These are phyloP conservation scores for Poa pratensis DNA, from an alignment of 176 grass and related monocot genomes.

Conservation along the genomic window DNA sequence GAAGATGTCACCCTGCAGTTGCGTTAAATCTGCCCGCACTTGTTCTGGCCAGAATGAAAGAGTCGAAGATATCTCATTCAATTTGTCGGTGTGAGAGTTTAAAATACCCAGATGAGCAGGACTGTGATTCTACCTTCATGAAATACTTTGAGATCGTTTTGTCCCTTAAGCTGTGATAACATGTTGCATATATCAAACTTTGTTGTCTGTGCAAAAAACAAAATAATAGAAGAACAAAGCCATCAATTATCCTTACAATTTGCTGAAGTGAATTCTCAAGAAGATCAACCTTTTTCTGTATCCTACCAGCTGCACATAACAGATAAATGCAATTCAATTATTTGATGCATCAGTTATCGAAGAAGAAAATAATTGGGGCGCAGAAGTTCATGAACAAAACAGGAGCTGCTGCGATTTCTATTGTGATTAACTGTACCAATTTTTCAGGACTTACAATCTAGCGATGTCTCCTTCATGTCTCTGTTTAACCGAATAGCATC, in stretches of 20 bases:
- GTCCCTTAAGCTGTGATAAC: slow-evolving; percentile 65
- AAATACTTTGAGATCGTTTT: slow-evolving; percentile 70
- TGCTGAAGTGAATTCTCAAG: slow-evolving; percentile 72
- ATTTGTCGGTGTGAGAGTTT: slow-evolving; percentile 58
- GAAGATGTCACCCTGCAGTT: slow-evolving; percentile 64
- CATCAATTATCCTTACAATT: slow-evolving; percentile 66
- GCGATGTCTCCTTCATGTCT: slow-evolving; percentile 80
- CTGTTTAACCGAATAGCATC: slow-evolving; percentile 80
- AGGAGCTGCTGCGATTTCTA: slow-evolving; percentile 8
- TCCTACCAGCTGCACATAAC: slow-evolving; percentile 61
- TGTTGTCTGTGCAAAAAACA: background rate
- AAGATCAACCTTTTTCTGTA: slow-evolving; percentile 64
- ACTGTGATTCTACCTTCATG: slow-evolving; percentile 54
- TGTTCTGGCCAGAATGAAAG: slow-evolving; percentile 63
- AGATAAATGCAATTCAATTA: slow-evolving; percentile 32
- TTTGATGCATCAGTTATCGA: slow-evolving; percentile 20
- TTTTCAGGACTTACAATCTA: slow-evolving; percentile 66
- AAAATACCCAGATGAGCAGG: slow-evolving; percentile 43
- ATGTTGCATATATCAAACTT: slow-evolving; percentile 38
- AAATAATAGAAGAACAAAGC: slow-evolving; percentile 10
- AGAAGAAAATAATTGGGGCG: slow-evolving; percentile 5
- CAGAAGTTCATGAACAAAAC: slow-evolving; percentile 27
- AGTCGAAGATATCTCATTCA: slow-evolving; percentile 66
- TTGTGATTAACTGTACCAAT: slow-evolving; percentile 1
- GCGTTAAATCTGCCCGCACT: slow-evolving; percentile 56